Percentiles rank a stretch among this genome's conserved stretches.
Conservation (phyloP, 2,329 filamentous ascomycete species). For the Metarhizium guizhouense region DNA sequence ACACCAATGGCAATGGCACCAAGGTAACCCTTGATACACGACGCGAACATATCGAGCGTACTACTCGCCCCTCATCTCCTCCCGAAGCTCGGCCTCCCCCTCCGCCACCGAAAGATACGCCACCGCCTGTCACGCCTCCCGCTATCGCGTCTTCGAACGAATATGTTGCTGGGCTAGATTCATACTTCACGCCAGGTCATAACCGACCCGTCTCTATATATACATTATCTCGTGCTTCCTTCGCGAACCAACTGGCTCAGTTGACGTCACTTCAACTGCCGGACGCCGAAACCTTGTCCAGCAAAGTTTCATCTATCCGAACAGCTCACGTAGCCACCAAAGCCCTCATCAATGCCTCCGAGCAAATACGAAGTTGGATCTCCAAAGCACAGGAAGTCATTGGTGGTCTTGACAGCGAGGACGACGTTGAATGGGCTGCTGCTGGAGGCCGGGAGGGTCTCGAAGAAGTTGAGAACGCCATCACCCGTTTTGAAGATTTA, state of each 20-base stretch:
- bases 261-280: constrained; percentile 85
- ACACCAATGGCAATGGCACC: constrained; percentile 58
- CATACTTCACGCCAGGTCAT: constrained; percentile 59
- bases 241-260: constrained; percentile 86
- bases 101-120: constrained; percentile 30
- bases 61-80: constrained; percentile 29
- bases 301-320: constrained; percentile 74
- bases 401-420: constrained; percentile 80
- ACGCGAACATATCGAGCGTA: constrained; percentile 48
- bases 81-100: constrained; percentile 26
- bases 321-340: constrained; percentile 77
- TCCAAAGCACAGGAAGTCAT: constrained; percentile 85
- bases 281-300: constrained; percentile 73
- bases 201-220: constrained; percentile 80
- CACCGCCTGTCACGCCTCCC: constrained; percentile 20
- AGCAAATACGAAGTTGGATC: constrained; percentile 93
- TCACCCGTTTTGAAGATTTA: constrained; percentile 75
- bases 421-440: constrained; percentile 96
- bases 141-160: constrained; percentile 26
- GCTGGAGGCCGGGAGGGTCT: constrained; percentile 74
- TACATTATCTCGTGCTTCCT: constrained; percentile 83
- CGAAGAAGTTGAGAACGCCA: constrained; percentile 63
- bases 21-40: constrained; percentile 51
- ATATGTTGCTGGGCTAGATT: constrained; percentile 41
- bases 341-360: constrained; percentile 76